Base-by-base conservation (phyloP, 345 rosid species). In the Xanthoceras sorbifolium region DNA sequence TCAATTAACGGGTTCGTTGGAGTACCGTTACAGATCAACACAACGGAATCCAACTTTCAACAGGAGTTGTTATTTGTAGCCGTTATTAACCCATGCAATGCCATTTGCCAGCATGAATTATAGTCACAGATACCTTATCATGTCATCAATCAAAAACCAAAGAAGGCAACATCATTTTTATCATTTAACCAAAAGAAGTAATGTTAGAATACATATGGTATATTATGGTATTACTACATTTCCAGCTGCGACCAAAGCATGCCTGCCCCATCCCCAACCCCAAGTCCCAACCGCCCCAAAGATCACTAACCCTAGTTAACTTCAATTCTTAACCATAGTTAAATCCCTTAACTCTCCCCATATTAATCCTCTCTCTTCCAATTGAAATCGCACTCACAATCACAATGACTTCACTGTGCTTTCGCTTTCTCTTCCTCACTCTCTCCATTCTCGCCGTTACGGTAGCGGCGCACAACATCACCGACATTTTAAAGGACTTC, bases 381-480 rank as follows among this genome's bases (percentile, higher is more conserved):
- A 40, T 29, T 8, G 15, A 67, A 70, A 50, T 31, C 66, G 42
- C 80, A 65, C 82, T 54, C 62, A 75, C n/a, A 60, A 20, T 34
- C 57, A 73, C 82, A 23, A 90, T 90, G 94, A 83, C 32, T 38
- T 70, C 82, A 38, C 75, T 52, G 0, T 86, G 80, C 79, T 46
- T 67, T 11, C 70, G 83, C 79, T 23, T 64, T n/a, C 68, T 85
- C 60, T 20, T 81, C 69, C 46, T 89, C 44, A 34, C 84, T 3
- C 32, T 89, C 83, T 67, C 85, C 71, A 63, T 71, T 28, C 5
- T 82, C 2, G 61, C 79, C 44, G 25, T 84, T 81, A 57, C 86
- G 32, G 79, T 76, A 46, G 17, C 73, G n/a, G 76, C 87, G 71
- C 93, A 90, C 84, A 93, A 96, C 86, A 91, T 93, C 81, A 91